These are phyloP conservation scores for Calvatia gigantea DNA, from an alignment of 768 basidiomycete species.

Conservation along the genomic window DNA sequence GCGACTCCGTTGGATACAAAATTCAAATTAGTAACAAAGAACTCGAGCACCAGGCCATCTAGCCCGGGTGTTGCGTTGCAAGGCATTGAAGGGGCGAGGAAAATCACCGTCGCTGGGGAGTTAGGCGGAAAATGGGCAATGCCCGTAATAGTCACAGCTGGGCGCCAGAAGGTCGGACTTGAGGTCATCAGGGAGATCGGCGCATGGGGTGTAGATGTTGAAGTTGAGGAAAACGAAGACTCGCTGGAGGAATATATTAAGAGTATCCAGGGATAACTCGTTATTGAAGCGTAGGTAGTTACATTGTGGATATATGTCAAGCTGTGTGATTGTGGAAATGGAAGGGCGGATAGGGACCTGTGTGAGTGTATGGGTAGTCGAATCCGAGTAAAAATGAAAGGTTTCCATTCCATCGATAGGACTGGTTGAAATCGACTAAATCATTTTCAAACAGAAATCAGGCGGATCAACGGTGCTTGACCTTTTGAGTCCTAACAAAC, in stretches of 20 bases:
- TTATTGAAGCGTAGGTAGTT: neutral
- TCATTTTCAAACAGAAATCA: too few species aligned
- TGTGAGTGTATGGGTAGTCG: too few species aligned
- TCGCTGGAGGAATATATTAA: slow-evolving; percentile 8
- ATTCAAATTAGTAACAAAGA: slow-evolving; percentile 1
- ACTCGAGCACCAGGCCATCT: neutral
- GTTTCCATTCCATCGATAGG: too few species aligned
- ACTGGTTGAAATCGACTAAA: too few species aligned
- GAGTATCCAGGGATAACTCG: neutral
- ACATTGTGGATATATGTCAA: too few species aligned
- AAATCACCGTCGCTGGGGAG: neutral
- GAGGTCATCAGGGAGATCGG: neutral
- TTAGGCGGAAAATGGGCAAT: slow-evolving; percentile 7
- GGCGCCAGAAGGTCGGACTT: neutral
- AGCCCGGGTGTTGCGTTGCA: neutral
- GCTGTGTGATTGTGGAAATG: too few species aligned
- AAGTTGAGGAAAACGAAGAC: neutral
- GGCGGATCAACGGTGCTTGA: too few species aligned
- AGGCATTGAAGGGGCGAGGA: neutral
- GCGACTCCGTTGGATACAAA: neutral
- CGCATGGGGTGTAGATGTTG: slow-evolving; percentile 9
- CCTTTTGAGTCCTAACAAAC: too few species aligned
- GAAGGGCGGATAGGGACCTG: too few species aligned
- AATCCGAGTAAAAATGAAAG: too few species aligned
- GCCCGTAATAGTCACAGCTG: slow-evolving; percentile 5